phyloP scores from a whole-genome alignment of 345 rosid species.

The Alliaria petiolata region DNA sequence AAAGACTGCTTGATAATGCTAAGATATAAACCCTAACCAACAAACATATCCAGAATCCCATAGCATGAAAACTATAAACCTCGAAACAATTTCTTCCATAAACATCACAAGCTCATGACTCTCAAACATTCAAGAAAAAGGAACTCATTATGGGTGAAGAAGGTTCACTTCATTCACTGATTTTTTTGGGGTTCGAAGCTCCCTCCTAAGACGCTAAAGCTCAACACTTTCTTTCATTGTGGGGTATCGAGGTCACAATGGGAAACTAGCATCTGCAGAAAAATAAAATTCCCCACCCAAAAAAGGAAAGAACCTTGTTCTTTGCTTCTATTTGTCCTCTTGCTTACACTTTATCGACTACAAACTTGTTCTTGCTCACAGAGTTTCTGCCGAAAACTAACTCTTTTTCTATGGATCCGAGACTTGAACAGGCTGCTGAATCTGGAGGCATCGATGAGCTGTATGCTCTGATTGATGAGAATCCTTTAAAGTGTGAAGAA shows the following conservation, averaged over 20 bases:
- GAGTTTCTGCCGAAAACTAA: background rate
- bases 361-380: background rate
- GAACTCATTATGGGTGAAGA: too few relatives aligned
- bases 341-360: background rate
- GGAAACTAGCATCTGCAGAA: background rate
- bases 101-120: too few relatives aligned
- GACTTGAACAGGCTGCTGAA: constrained; percentile 20
- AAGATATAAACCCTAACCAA: too few relatives aligned
- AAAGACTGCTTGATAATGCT: too few relatives aligned
- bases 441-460: constrained; percentile 12
- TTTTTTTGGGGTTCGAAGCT: too few relatives aligned
- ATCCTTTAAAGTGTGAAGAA: constrained; percentile 5
- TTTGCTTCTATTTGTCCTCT: background rate
- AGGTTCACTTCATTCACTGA: too few relatives aligned
- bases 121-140: too few relatives aligned
- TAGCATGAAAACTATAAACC: too few relatives aligned
- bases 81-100: too few relatives aligned
- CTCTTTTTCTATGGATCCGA: constrained; percentile 3
- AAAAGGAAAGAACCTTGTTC: background rate
- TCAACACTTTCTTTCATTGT: background rate
- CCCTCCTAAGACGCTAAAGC: background rate
- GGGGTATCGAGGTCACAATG: background rate
- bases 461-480: constrained; percentile 20
- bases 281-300: background rate
- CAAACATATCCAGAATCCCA: too few relatives aligned